A percentile compares a stretch with the other conserved stretches of the same genome.
phyloP scores from a whole-genome alignment of 2,329 filamentous ascomycete genomes.

The Parascedosporium putredinis region DNA sequence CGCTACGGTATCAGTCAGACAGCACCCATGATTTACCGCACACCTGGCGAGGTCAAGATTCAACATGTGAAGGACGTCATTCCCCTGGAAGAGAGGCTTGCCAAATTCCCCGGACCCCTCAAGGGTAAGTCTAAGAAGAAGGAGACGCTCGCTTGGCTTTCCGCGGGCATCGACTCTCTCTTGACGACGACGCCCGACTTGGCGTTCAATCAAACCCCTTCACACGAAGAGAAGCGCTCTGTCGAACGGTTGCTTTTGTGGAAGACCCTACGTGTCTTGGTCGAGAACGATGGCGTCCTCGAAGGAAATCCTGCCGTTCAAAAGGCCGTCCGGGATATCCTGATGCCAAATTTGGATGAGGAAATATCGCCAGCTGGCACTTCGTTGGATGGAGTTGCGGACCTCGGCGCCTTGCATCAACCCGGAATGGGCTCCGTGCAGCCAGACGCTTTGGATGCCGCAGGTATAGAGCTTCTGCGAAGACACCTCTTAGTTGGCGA shows the following conservation, averaged over 20 bases:
- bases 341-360: constrained; percentile 48
- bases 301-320: constrained; percentile 65
- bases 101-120: constrained; percentile 82
- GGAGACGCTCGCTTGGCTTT: constrained; percentile 74
- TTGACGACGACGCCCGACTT: constrained; percentile 48
- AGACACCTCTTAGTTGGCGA: constrained; percentile 68
- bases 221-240: constrained; percentile 56
- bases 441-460: constrained; percentile 59
- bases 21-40: constrained; percentile 69
- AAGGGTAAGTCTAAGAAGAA: constrained; percentile 93
- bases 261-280: constrained; percentile 71
- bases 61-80: constrained; percentile 63
- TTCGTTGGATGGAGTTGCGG: not conserved
- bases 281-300: constrained; percentile 77
- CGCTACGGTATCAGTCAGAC: constrained; percentile 69
- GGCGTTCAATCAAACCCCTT: constrained; percentile 37
- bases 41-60: constrained; percentile 72
- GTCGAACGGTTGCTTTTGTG: constrained; percentile 77
- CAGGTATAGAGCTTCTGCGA: constrained; percentile 61
- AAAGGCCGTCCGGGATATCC: constrained; percentile 61
- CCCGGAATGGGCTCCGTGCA: constrained; percentile 24
- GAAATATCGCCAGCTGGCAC: constrained; percentile 12
- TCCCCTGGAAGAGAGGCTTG: constrained; percentile 59
- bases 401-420: not conserved
- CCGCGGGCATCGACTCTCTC: constrained; percentile 61